A percentile compares a stretch with the other conserved stretches of the same genome.
Conservation (phyloP, 1,284 basidiomycete species). For the Lentinula novae-zelandiae region DNA sequence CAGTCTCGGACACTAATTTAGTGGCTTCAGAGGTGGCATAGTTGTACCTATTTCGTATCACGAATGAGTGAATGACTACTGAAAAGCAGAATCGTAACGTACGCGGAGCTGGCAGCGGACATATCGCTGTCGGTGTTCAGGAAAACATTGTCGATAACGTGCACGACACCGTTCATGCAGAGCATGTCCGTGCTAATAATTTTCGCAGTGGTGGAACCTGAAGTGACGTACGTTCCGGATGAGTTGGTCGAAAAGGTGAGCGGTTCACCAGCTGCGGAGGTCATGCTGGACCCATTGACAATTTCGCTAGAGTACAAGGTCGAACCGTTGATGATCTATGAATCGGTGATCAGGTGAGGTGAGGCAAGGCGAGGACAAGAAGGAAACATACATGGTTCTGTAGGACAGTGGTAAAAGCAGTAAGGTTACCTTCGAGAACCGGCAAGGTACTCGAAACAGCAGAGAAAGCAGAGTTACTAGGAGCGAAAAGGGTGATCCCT, state of each 20-base stretch:
- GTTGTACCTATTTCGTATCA: background rate
- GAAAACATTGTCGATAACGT: slow-evolving; percentile 65
- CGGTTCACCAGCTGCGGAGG: slow-evolving; percentile 59
- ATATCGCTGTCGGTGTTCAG: slow-evolving; percentile 48
- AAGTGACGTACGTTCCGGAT: slow-evolving; percentile 59
- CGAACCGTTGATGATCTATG: slow-evolving; percentile 64
- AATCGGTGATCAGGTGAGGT: background rate
- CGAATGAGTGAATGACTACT: background rate
- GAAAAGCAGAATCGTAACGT: slow-evolving; percentile 18
- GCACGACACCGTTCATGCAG: slow-evolving; percentile 68
- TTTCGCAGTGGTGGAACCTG: slow-evolving; percentile 48
- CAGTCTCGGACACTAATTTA: slow-evolving; percentile 2
- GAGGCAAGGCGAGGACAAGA: slow-evolving; percentile 4
- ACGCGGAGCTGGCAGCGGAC: slow-evolving; percentile 56
- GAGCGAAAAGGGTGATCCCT: slow-evolving; percentile 75
- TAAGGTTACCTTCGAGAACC: slow-evolving; percentile 40
- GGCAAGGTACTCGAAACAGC: slow-evolving; percentile 30
- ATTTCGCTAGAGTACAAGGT: slow-evolving; percentile 62
- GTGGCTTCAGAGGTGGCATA: slow-evolving; percentile 11
- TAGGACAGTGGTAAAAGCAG: slow-evolving; percentile 44
- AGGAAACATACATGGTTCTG: slow-evolving; percentile 55
- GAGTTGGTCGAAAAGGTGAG: slow-evolving; percentile 53
- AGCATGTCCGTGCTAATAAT: slow-evolving; percentile 66
- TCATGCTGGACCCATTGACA: slow-evolving; percentile 30
- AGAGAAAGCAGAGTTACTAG: slow-evolving; percentile 49